Evolutionary conservation across 73 alveolate species (phyloP), one percentile per base, ranked within the genome.

Genomic region (Diophrys appendiculata): DNA sequence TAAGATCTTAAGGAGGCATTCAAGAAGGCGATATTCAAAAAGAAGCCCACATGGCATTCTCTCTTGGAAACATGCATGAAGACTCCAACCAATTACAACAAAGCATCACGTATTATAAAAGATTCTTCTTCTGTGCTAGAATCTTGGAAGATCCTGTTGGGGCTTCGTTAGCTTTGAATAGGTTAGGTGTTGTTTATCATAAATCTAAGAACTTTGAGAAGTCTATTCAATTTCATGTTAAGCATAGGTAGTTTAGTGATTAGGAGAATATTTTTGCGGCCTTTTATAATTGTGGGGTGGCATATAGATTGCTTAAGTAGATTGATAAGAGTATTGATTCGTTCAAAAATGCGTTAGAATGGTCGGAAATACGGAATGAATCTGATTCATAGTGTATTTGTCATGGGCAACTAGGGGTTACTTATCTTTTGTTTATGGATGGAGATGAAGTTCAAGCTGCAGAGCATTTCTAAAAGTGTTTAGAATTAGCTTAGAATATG

Each of bases 11-110:
- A 83, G 98, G 98, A 32, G 99, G 99, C 35, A 95, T 97, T 69
- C 88, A 94, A 84, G 96, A 96, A 29, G 99, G 99, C 13, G 99
- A 97, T 88, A 93, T 96, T 34, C 83, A 95, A 65, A 97, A 93
- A 86, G 99, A 97, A 84, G 98, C 99, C 18, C 99, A 97, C 89
- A 93, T 96, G 98, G 97, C 99, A 53, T 97, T 93, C 87, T 90
- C 89, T 76, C 90, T 97, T 60, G 99, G 99, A 65, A 95, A 89
- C 83, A 88, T 96, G 77, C 93, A 97, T 91, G 99, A 97, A 91
- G 96, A 96, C 73, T 90, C 92, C 77, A 89, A 91, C 78, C 83
- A 97, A 70, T 93, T 88, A 72, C 92, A 84, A 64, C 56, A 85
- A 78, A 93, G 98, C 33, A 91, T 96, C 65, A 94, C 91, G 71